Percentiles rank a stretch among this genome's conserved stretches.
These are phyloP conservation scores for Eucalyptus leucophloia DNA, from an alignment of 345 rosid genomes.

Conservation along the genomic window DNA sequence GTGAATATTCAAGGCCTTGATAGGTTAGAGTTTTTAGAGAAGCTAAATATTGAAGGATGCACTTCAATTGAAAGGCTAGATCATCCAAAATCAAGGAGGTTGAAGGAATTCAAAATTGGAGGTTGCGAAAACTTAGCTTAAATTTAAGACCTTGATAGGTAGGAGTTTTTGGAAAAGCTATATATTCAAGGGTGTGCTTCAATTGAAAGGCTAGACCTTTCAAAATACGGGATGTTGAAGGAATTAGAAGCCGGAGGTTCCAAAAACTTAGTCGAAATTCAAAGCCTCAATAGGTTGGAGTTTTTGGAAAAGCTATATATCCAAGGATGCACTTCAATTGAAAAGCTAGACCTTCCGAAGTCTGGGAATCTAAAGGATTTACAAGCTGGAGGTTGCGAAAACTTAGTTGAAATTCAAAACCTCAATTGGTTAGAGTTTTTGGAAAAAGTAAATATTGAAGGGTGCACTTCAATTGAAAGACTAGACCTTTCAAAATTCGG, in stretches of 20 bases:
- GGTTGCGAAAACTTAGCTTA: accelerated
- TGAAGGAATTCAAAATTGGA: not conserved
- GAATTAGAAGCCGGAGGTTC: not conserved
- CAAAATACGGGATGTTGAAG: accelerated
- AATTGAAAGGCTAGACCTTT: not conserved
- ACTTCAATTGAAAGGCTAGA: not conserved
- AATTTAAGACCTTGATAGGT: not conserved
- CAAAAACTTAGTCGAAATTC: accelerated
- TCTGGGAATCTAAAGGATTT: not conserved
- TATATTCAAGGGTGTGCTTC: accelerated
- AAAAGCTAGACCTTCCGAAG: not conserved
- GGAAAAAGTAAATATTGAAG: not conserved
- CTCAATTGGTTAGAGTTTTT: not conserved
- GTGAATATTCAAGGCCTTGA: not conserved
- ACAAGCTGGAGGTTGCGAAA: not conserved
- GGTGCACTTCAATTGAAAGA: not conserved
- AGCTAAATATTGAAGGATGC: not conserved
- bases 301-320: accelerated
- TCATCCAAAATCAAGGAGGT: not conserved
- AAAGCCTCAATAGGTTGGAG: accelerated
- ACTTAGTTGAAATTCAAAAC: not conserved
- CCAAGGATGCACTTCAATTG: accelerated
- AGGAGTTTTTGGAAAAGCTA: not conserved
- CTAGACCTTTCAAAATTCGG: not conserved
- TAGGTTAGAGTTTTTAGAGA: not conserved